Conservation (phyloP, 164 flowering plant genomes). For the Pachysandra terminalis region DNA sequence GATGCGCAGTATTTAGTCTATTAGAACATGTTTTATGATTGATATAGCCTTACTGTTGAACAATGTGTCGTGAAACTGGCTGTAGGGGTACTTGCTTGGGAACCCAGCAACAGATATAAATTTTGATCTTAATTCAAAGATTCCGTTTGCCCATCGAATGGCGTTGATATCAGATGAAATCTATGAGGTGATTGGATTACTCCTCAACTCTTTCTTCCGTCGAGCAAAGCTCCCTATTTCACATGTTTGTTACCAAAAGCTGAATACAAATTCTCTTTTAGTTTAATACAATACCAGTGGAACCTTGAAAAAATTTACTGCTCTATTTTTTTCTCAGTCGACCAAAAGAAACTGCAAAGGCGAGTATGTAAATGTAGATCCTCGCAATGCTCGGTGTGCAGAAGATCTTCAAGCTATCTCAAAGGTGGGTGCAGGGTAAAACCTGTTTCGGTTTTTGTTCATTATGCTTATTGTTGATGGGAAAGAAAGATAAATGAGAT, state of each 20-base stretch:
- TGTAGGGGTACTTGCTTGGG: conserved; percentile 52
- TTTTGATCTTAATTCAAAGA: conserved; percentile 17
- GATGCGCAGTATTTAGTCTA: too few relatives aligned
- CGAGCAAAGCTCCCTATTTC: background rate
- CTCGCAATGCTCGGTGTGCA: conserved; percentile 21
- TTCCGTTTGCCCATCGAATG: conserved; percentile 41
- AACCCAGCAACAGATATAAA: conserved; percentile 30
- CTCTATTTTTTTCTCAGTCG: conserved; percentile 12
- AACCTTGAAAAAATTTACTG: background rate
- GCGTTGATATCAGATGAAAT: conserved; percentile 45
- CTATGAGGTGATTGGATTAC: conserved; percentile 49
- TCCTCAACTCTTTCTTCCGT: background rate
- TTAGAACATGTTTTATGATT: too few relatives aligned
- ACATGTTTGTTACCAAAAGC: background rate
- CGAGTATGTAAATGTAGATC: conserved; percentile 24
- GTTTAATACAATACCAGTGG: too few relatives aligned
- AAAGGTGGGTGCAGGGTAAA: conserved; percentile 8
- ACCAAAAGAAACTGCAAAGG: conserved; percentile 31
- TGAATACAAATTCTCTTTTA: too few relatives aligned
- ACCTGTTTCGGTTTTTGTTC: too few relatives aligned
- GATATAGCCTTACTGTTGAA: too few relatives aligned
- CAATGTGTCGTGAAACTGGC: too few relatives aligned
- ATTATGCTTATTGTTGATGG: background rate
- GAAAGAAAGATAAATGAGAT: too few relatives aligned
- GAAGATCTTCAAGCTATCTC: conserved; percentile 17